A percentile compares a stretch with the other conserved stretches of the same genome.
phyloP scores from a whole-genome alignment of 2,329 filamentous ascomycete species.

The Alternaria ventricosa region DNA sequence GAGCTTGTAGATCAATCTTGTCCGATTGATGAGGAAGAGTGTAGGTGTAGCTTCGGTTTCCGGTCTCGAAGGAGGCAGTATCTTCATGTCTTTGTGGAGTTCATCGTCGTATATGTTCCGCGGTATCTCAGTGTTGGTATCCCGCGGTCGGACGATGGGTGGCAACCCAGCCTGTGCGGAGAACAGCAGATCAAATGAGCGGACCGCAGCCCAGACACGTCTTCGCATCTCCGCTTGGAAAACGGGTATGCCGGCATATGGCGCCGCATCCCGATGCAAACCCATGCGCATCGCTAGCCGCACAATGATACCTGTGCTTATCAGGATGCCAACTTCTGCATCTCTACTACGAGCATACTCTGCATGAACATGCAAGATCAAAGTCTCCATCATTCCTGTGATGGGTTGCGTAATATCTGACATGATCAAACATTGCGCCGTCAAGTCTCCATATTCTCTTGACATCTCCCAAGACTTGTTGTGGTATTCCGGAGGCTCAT shows the following conservation, averaged over 20 bases:
- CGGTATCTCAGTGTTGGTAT: constrained; percentile 77
- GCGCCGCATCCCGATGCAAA: constrained; percentile 78
- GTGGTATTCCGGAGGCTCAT: constrained; percentile 79
- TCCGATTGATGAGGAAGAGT: constrained; percentile 79
- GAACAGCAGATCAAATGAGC: constrained; percentile 77
- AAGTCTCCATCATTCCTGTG: constrained; percentile 78
- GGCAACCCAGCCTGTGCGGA: constrained; percentile 72
- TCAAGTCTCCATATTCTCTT: constrained; percentile 68
- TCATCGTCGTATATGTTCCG: constrained; percentile 84
- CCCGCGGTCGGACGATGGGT: constrained; percentile 73
- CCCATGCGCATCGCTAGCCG: constrained; percentile 74
- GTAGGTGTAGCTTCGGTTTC: constrained; percentile 75
- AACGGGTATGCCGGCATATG: constrained; percentile 73
- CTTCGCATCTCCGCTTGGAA: constrained; percentile 77
- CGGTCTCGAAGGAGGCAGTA: constrained; percentile 71
- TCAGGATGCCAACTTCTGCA: constrained; percentile 71
- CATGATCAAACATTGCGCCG: constrained; percentile 77
- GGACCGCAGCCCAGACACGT: constrained; percentile 71
- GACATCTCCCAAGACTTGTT: constrained; percentile 63
- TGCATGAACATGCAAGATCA: constrained; percentile 76
- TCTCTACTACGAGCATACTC: constrained; percentile 78
- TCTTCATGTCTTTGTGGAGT: constrained; percentile 71
- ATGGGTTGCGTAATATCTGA: constrained; percentile 79
- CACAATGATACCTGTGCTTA: constrained; percentile 66
- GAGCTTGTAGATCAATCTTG: constrained; percentile 70